phyloP scores from a whole-genome alignment of 129 eudicot genomes.

The Deinandra increscens region DNA sequence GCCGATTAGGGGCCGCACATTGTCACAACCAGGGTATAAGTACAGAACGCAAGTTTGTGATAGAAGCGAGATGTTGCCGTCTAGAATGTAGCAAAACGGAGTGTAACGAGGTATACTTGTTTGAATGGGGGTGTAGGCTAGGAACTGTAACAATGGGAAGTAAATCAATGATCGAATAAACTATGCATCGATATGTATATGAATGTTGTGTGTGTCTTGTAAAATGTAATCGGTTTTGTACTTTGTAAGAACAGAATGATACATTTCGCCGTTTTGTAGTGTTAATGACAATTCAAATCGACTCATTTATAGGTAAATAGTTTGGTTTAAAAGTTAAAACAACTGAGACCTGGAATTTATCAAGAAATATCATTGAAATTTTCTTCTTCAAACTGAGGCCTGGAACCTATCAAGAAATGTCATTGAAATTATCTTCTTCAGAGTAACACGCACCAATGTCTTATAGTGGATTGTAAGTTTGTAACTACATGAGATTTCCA shows the following conservation, averaged over 20 bases:
- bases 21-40: constrained; percentile 9
- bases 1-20: constrained; percentile 7
- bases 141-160: constrained; percentile 11
- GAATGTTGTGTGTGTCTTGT: constrained; percentile 5
- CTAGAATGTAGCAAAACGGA: constrained; percentile 8
- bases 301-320: not conserved
- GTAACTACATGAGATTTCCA: too few species aligned
- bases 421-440: not conserved
- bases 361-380: not conserved
- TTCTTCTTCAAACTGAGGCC: too few species aligned
- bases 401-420: not conserved
- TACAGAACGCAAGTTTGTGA: constrained; percentile 5
- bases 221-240: not conserved
- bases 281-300: not conserved
- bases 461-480: not conserved
- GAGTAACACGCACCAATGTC: not conserved
- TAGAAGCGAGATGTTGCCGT: constrained; percentile 16
- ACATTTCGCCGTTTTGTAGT: not conserved
- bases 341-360: not conserved
- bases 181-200: constrained; percentile 16
- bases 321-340: not conserved
- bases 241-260: not conserved
- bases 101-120: constrained; percentile 24
- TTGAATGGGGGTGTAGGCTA: not conserved
- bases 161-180: constrained; percentile 15